Evolutionary conservation across 352 stramenopile species (phyloP), one percentile per base, ranked within the genome.

Genomic region (Phytophthora pini): DNA sequence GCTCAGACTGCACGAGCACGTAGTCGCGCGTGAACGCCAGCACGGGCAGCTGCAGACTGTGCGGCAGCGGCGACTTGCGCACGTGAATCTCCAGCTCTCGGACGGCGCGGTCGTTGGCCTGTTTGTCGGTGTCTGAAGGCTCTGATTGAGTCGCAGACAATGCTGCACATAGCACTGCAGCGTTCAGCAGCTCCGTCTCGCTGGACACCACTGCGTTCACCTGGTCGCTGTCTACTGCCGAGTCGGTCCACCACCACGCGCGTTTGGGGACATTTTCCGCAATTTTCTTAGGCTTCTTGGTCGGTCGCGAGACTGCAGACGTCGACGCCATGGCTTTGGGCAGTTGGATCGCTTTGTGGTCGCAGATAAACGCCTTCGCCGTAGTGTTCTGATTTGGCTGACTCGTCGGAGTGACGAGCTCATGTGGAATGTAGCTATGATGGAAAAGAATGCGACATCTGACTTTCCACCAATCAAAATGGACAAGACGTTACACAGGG

Each of bases 181-280:
- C 85, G 61, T 86, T 89, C 15, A 93, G 68, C 40, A 93, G 52
- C 53, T 92, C 85, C 20, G 70, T 87, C 80, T 93, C 85, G 49
- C 78, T 91, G 46, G 76, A 79, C 8, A 70, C 76, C 41, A 82
- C 56, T 8, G 27, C 56, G 10, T 43, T 43, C 58, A 65, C 54
- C 43, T 63, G 51, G 9, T 71, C 41, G 29, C 36, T 51, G 39
- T 29, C 40, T 9, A 15, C 29, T 15, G 44, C 20, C 2, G 51
- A 39, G 51, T 77, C 79, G 31, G 76, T 77, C 79, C 80, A 93
- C 82, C 84, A 91, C 65, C 63, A 70, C 15, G 53, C 49, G 12
- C 36, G 56, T 47, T 68, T 47, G 0, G 24, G 8, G 0, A 20
- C 32, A 51, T 59, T 26, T 52, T 26, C 20, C 6, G 9, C 31